These are phyloP conservation scores for Centaurea solstitialis DNA, from an alignment of 129 eudicot species.

Conservation along the genomic window DNA sequence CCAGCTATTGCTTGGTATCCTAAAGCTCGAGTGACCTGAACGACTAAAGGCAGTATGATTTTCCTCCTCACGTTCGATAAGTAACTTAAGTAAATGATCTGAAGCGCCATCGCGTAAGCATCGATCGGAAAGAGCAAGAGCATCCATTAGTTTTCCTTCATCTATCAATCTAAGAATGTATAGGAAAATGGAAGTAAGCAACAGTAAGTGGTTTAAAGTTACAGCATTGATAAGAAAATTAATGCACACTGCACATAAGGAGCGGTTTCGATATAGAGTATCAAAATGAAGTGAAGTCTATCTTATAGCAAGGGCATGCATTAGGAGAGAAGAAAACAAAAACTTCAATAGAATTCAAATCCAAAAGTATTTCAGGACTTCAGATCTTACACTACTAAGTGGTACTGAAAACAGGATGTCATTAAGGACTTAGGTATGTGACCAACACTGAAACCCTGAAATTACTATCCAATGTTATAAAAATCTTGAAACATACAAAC, in stretches of 20 bases:
- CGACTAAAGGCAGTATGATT: constrained; percentile 36
- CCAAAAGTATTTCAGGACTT: not conserved
- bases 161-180: constrained; percentile 61
- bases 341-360: not conserved
- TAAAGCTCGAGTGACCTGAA: constrained; percentile 38
- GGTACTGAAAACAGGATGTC: not conserved
- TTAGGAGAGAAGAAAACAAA: not conserved
- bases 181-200: constrained; percentile 20
- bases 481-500: not conserved
- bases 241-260: constrained; percentile 1
- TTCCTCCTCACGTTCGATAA: constrained; percentile 80
- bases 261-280: not conserved
- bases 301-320: not conserved
- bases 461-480: not conserved
- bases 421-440: not conserved
- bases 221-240: not conserved
- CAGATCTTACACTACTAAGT: not conserved
- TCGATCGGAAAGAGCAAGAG: constrained; percentile 98
- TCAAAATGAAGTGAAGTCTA: not conserved
- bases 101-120: constrained; percentile 93
- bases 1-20: constrained; percentile 85
- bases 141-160: constrained; percentile 93
- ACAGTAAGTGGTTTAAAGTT: not conserved
- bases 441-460: not conserved
- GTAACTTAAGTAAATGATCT: constrained; percentile 76